These are phyloP conservation scores for Taxawa tesnikishii DNA, from an alignment of 2,329 filamentous ascomycete species.

Conservation along the genomic window DNA sequence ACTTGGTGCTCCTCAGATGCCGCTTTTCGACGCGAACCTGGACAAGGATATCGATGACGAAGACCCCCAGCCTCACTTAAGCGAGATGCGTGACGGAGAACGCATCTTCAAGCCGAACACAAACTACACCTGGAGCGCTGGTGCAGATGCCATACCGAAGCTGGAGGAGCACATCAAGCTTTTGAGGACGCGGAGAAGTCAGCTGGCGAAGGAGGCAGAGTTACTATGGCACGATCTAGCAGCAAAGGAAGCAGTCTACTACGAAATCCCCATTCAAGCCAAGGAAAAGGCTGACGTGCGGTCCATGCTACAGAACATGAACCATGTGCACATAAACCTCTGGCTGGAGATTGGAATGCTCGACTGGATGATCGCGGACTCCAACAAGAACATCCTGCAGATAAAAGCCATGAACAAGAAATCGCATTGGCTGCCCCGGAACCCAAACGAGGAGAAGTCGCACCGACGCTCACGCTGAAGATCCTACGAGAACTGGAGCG, in stretches of 20 bases:
- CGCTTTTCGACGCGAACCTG: neutral
- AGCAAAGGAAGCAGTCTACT: constrained; percentile 8
- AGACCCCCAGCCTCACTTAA: constrained; percentile 9
- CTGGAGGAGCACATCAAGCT: constrained; percentile 7
- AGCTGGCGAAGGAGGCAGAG: constrained; percentile 9
- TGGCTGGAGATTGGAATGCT: constrained; percentile 8
- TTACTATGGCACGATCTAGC: constrained; percentile 10
- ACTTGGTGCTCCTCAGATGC: constrained; percentile 1
- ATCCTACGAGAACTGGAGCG: constrained; percentile 5
- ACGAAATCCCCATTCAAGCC: constrained; percentile 3
- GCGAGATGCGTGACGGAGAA: constrained; percentile 8
- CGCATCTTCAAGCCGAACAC: constrained; percentile 7
- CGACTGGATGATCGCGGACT: constrained; percentile 13
- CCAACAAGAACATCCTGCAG: constrained; percentile 11
- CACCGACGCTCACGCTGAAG: constrained; percentile 2
- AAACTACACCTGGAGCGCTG: constrained; percentile 9
- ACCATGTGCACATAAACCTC: constrained; percentile 8
- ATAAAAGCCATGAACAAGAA: constrained; percentile 6
- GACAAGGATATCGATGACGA: constrained; percentile 5
- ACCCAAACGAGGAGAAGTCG: neutral
- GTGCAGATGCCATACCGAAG: constrained; percentile 2
- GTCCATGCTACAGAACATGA: constrained; percentile 7
- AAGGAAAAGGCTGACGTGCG: constrained; percentile 3
- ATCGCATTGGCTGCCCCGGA: constrained; percentile 6
- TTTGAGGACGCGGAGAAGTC: constrained; percentile 4